Conservation (phyloP, 2,329 filamentous ascomycete species). For the Blastomyces percursus region DNA sequence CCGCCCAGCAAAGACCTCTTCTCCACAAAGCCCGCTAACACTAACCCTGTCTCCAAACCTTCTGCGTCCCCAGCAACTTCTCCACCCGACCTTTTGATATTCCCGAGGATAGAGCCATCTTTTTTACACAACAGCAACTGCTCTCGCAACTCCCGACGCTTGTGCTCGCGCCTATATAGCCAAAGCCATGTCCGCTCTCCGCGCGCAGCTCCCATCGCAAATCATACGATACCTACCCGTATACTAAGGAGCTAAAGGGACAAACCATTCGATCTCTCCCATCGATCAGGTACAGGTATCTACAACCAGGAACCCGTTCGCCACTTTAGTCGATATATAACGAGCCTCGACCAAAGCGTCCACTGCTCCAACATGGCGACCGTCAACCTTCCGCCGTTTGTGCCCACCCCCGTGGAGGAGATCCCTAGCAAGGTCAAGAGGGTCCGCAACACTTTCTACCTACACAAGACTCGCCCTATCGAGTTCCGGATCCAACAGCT, state of each 20-base stretch:
- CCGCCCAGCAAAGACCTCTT: too few species aligned
- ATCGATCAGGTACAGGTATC: too few species aligned
- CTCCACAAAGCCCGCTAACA: too few species aligned
- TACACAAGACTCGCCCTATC: constrained; percentile 71
- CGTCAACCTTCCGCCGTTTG: constrained; percentile 37
- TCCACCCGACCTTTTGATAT: too few species aligned
- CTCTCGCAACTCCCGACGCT: not conserved
- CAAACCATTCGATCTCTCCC: too few species aligned
- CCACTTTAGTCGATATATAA: not conserved
- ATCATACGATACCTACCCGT: not conserved
- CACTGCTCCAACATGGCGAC: constrained; percentile 15
- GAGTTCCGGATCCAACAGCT: constrained; percentile 77
- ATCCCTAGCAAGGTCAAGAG: constrained; percentile 53
- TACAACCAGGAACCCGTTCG: not conserved
- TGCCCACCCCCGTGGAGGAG: constrained; percentile 53
- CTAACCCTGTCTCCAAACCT: too few species aligned
- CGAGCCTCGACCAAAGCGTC: not conserved
- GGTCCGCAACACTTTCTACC: constrained; percentile 58
- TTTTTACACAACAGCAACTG: not conserved
- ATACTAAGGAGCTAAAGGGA: not conserved
- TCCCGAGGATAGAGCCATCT: not conserved
- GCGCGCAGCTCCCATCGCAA: not conserved
- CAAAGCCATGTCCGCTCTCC: not conserved
- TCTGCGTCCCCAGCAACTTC: too few species aligned
- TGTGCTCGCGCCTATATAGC: not conserved